Evolutionary conservation across 202 grass and related monocot species (phyloP).

Genomic region (Setaria italica): DNA sequence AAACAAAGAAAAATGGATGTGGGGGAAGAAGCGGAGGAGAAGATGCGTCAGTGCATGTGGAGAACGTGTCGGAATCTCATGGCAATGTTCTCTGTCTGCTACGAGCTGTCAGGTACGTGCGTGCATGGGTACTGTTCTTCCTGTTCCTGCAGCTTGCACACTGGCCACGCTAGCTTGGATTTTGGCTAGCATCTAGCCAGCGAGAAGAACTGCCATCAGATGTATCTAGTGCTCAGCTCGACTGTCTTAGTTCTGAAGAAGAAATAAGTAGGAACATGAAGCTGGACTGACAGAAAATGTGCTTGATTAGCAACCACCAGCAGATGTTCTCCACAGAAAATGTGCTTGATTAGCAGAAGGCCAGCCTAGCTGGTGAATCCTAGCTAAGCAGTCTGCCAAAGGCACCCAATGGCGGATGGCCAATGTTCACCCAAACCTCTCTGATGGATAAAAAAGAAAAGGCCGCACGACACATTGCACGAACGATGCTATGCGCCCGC

Average conservation of each 20-base stretch:
- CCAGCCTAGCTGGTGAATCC: background rate
- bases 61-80: conserved; percentile 35
- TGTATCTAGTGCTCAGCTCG: background rate
- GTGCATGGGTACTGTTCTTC: background rate
- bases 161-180: background rate
- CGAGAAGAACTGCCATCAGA: background rate
- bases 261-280: background rate
- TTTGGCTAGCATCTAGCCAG: background rate
- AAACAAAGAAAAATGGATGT: background rate
- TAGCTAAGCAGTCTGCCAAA: background rate
- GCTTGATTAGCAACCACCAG: background rate
- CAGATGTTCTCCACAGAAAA: background rate
- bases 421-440: background rate
- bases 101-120: background rate
- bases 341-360: background rate
- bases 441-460: background rate
- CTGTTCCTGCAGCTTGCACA: background rate
- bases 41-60: conserved; percentile 18
- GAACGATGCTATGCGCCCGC: background rate
- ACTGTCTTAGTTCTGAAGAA: background rate
- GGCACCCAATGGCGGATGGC: background rate
- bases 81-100: background rate
- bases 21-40: background rate
- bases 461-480: background rate
- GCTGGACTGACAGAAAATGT: background rate